Conservation (phyloP, 1,284 basidiomycete species). For the Pascua guehoae region DNA sequence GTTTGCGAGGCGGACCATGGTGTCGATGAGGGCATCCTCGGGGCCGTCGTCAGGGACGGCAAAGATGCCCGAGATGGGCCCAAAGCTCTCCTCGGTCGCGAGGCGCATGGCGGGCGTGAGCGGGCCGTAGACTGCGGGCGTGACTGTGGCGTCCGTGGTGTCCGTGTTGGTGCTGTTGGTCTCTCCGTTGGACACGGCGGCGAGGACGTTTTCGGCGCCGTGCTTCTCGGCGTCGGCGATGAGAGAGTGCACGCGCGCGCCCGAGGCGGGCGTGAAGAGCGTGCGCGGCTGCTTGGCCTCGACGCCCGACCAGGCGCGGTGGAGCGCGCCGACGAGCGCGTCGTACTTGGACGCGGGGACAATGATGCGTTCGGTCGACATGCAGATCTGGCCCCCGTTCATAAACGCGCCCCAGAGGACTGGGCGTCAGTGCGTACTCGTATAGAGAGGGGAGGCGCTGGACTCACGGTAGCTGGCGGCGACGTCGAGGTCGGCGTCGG, state of each 20-base stretch:
- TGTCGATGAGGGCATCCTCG: constrained; percentile 46
- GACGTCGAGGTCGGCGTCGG: constrained; percentile 60
- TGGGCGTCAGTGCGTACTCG: constrained; percentile 14
- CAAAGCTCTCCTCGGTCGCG: constrained; percentile 61
- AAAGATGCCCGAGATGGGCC: constrained; percentile 53
- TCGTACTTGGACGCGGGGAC: constrained; percentile 50
- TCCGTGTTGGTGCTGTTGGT: neutral
- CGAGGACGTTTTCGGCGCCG: constrained; percentile 52
- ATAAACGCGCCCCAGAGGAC: constrained; percentile 61
- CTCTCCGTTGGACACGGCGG: neutral
- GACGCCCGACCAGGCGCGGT: constrained; percentile 36
- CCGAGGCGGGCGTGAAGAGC: constrained; percentile 57
- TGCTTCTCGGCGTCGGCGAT: constrained; percentile 55
- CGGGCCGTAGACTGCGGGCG: constrained; percentile 56
- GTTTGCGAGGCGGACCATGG: constrained; percentile 53
- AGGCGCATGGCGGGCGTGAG: constrained; percentile 56
- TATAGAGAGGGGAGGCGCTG: too few species aligned
- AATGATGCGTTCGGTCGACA: constrained; percentile 66
- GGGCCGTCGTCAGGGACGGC: constrained; percentile 18
- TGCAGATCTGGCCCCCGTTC: constrained; percentile 66
- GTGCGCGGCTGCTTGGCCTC: constrained; percentile 9
- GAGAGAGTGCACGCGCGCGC: constrained; percentile 55
- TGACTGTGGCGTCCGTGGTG: constrained; percentile 52
- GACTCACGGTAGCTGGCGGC: constrained; percentile 50
- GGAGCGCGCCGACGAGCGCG: constrained; percentile 47